A percentile compares a stretch with the other conserved stretches of the same genome.
Conservation (phyloP, 1,284 basidiomycete species). For the Mrakiaceae sp. region DNA sequence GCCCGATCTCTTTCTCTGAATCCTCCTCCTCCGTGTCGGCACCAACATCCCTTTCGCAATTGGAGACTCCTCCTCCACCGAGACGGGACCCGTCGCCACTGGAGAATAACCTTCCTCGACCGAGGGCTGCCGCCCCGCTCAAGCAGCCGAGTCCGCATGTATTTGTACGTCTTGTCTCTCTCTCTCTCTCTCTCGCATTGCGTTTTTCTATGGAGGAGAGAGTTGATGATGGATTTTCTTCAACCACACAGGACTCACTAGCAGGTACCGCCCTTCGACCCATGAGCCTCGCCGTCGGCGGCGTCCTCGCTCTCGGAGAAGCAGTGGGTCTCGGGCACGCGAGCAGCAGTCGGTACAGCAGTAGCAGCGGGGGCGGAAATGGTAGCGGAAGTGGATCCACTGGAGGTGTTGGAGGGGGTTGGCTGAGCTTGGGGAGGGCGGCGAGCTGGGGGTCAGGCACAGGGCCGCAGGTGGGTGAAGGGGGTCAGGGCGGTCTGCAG, state of each 20-base stretch:
- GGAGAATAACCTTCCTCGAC: background rate
- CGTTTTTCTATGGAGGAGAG: too few species aligned
- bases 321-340: too few species aligned
- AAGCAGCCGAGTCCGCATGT: too few species aligned
- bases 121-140: background rate
- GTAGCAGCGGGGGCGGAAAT: too few species aligned
- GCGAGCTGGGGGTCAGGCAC: background rate
- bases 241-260: background rate
- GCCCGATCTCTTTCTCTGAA: background rate
- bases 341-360: too few species aligned
- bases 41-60: background rate
- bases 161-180: background rate
- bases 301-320: too few species aligned
- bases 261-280: background rate
- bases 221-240: too few species aligned
- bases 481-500: too few species aligned
- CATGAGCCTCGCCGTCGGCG: too few species aligned
- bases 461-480: too few species aligned
- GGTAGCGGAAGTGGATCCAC: too few species aligned
- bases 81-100: slow-evolving; percentile 3
- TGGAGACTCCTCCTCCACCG: background rate
- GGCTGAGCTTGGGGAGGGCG: background rate
- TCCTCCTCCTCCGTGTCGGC: background rate
- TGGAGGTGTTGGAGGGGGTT: background rate
- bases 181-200: background rate